These are phyloP conservation scores for Tolypocladium cylindrosporum DNA, from an alignment of 2,329 filamentous ascomycete species.

Conservation along the genomic window DNA sequence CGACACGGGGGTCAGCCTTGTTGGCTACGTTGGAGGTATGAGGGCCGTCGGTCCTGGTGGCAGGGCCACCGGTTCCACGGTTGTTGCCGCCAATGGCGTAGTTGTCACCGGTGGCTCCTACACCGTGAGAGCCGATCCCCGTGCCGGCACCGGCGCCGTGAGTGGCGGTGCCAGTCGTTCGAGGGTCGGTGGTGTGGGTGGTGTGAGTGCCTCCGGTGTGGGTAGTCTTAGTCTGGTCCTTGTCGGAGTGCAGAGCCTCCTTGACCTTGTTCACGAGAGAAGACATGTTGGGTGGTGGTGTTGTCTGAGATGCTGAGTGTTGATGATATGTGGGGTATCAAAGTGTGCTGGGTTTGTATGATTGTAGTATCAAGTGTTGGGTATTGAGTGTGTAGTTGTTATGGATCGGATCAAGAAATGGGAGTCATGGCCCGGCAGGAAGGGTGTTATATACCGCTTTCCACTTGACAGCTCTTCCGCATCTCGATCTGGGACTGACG, in stretches of 20 bases:
- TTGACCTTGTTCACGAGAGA: conserved; percentile 50
- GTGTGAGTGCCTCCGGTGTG: conserved; percentile 8
- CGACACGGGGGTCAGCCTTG: conserved; percentile 43
- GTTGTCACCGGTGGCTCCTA: conserved; percentile 33
- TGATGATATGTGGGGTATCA: conserved; percentile 1
- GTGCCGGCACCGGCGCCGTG: conserved; percentile 9
- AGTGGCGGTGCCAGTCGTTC: conserved; percentile 38
- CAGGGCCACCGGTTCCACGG: conserved; percentile 9
- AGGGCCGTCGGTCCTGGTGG: conserved; percentile 27
- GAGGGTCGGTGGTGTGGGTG: conserved; percentile 37
- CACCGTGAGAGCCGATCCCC: conserved; percentile 11
- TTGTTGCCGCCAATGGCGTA: conserved; percentile 14
- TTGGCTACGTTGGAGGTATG: conserved; percentile 36
- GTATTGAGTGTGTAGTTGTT: neutral
- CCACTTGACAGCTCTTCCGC: neutral
- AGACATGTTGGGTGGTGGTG: conserved; percentile 36
- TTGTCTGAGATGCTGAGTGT: neutral
- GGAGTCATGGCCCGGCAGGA: neutral
- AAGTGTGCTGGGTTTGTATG: neutral
- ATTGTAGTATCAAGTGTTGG: neutral
- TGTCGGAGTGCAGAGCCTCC: conserved; percentile 39
- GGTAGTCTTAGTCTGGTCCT: conserved; percentile 14
- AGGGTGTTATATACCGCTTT: neutral
- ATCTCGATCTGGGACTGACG: neutral
- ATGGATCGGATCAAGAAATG: neutral